These are phyloP conservation scores for Spergularia azorica DNA, from an alignment of 179 eudicot species.

Conservation along the genomic window DNA sequence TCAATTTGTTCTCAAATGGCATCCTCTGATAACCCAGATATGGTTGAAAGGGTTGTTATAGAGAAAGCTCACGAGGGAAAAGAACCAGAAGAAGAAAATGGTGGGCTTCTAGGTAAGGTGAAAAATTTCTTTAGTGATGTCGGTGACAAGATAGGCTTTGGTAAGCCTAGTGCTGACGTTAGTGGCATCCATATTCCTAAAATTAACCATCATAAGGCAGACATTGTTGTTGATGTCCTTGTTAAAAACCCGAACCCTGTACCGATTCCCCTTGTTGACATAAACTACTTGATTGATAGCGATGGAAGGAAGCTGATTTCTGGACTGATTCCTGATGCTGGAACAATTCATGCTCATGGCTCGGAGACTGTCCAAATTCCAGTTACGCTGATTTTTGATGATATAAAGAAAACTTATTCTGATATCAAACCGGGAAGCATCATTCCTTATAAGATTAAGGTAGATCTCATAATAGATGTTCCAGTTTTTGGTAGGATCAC, in stretches of 20 bases:
- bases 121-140: constrained; percentile 79
- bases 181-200: constrained; percentile 65
- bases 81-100: constrained; percentile 50
- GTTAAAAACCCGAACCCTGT: constrained; percentile 86
- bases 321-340: constrained; percentile 91
- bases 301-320: constrained; percentile 87
- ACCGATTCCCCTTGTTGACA: constrained; percentile 93
- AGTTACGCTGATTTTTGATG: constrained; percentile 60
- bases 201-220: constrained; percentile 73
- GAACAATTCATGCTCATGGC: constrained; percentile 91
- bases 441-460: constrained; percentile 77
- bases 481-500: constrained; percentile 89
- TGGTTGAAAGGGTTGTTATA: constrained; percentile 49
- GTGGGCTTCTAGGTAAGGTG: constrained; percentile 68
- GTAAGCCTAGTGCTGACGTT: constrained; percentile 92
- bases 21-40: constrained; percentile 65
- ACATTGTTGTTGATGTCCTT: constrained; percentile 75
- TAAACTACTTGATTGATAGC: constrained; percentile 80
- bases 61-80: constrained; percentile 41
- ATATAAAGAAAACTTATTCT: constrained; percentile 68
- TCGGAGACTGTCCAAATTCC: constrained; percentile 92
- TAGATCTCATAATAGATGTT: constrained; percentile 81
- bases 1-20: constrained; percentile 48
- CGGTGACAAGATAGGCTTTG: constrained; percentile 94
- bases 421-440: constrained; percentile 90